Conservation (phyloP, 108 stramenopile genomes). For the Chaetoceros tenuissimus region DNA sequence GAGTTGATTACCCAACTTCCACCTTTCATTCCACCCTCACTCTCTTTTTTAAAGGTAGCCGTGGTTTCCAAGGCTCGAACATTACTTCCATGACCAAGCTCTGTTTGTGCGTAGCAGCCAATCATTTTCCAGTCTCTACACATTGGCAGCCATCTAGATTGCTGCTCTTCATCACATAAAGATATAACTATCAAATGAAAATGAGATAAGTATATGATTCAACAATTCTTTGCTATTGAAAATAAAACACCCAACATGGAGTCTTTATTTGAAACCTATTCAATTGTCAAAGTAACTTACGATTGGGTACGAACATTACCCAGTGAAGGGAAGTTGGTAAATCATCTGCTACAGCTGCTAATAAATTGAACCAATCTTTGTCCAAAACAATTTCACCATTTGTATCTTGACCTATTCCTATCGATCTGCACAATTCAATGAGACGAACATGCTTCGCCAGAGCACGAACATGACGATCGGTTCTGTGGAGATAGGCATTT, state of each 20-base stretch:
- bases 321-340: constrained; percentile 76
- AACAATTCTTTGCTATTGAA: too few species aligned
- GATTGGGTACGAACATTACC: constrained; percentile 92
- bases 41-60: constrained; percentile 78
- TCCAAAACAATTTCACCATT: constrained; percentile 47
- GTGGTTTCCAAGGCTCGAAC: constrained; percentile 93
- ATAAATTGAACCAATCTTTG: constrained; percentile 46
- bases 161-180: constrained; percentile 85
- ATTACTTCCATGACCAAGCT: constrained; percentile 83
- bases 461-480: constrained; percentile 66
- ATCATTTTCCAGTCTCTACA: constrained; percentile 91
- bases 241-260: too few species aligned
- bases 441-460: constrained; percentile 76
- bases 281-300: too few species aligned
- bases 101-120: constrained; percentile 88
- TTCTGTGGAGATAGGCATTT: constrained; percentile 72
- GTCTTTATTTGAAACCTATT: too few species aligned
- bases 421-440: constrained; percentile 70
- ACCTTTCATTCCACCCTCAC: constrained; percentile 11
- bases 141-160: constrained; percentile 79
- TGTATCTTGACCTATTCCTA: constrained; percentile 47
- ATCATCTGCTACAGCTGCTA: constrained; percentile 66
- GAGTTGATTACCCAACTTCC: constrained; percentile 80
- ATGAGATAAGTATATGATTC: too few species aligned
- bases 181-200: too few species aligned